phyloP scores from a whole-genome alignment of 345 rosid species.

The Pistacia vera region DNA sequence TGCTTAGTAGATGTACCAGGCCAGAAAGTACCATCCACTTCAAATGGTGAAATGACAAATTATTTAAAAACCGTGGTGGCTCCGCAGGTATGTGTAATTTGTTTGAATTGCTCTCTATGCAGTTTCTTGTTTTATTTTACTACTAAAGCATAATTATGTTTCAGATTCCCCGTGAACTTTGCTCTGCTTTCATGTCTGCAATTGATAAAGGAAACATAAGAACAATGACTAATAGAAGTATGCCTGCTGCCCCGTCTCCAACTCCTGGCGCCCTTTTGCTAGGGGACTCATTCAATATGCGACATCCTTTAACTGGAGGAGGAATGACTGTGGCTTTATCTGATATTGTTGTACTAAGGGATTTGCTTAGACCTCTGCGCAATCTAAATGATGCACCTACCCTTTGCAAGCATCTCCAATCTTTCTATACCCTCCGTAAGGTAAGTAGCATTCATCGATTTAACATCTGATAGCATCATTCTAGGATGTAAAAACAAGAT shows the following conservation, averaged over 20 bases:
- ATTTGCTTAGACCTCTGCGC: not conserved
- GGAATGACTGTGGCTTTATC: constrained; percentile 6
- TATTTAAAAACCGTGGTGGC: constrained; percentile 5
- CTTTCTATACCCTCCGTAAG: not conserved
- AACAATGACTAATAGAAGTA: constrained; percentile 10
- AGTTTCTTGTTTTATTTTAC: not conserved
- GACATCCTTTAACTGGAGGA: not conserved
- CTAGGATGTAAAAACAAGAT: no score
- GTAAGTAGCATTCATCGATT: not conserved
- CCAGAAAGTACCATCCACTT: constrained; percentile 11
- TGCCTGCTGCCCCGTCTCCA: constrained; percentile 10
- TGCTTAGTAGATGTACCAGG: constrained; percentile 9
- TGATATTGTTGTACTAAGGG: not conserved
- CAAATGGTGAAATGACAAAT: constrained; percentile 2
- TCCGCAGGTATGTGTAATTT: not conserved
- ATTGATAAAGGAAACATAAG: constrained; percentile 7
- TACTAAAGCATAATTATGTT: not conserved
- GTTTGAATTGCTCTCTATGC: not conserved
- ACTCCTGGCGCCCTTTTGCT: not conserved
- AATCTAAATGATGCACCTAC: not conserved
- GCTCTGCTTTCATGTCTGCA: constrained; percentile 8
- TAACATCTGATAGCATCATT: not conserved
- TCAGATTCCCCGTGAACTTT: constrained; percentile 5
- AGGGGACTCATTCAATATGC: constrained; percentile 1
- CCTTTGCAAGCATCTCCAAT: not conserved